These are phyloP conservation scores for Puccinia coronata DNA, from an alignment of 1,284 basidiomycete genomes.

Conservation along the genomic window DNA sequence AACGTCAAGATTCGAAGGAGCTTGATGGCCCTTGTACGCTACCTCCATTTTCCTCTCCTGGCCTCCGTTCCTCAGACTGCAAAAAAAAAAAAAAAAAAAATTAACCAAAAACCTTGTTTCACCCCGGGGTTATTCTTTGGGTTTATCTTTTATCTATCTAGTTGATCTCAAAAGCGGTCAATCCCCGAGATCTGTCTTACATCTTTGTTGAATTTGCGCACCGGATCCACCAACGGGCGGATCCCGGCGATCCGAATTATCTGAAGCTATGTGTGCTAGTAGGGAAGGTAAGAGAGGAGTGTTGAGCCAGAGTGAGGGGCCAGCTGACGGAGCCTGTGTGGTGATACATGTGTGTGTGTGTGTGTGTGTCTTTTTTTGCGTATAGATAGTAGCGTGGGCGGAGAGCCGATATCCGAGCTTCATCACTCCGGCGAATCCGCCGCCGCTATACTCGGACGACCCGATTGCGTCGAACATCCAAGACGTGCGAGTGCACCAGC, in stretches of 20 bases:
- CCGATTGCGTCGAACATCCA: constrained; percentile 20
- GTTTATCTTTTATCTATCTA: too few relatives aligned
- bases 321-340: not conserved
- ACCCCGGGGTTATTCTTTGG: too few relatives aligned
- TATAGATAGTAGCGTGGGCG: constrained; percentile 41
- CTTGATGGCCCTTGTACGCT: constrained; percentile 73
- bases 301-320: not conserved
- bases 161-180: constrained; percentile 87
- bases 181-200: constrained; percentile 85
- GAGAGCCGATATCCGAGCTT: constrained; percentile 48
- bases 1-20: constrained; percentile 97
- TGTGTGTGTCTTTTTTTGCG: too few relatives aligned
- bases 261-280: constrained; percentile 76
- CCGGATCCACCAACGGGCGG: constrained; percentile 77
- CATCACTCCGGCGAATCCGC: constrained; percentile 19
- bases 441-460: constrained; percentile 35
- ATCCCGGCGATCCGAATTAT: constrained; percentile 82
- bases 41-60: not conserved
- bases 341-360: not conserved
- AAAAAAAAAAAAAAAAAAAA: not conserved
- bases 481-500: constrained; percentile 45
- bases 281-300: constrained; percentile 65
- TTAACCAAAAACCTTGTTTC: not conserved
- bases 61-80: not conserved
- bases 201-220: constrained; percentile 82